Evolutionary conservation across 306 rosid species (phyloP).

Genomic region (Rubus idaeus): DNA sequence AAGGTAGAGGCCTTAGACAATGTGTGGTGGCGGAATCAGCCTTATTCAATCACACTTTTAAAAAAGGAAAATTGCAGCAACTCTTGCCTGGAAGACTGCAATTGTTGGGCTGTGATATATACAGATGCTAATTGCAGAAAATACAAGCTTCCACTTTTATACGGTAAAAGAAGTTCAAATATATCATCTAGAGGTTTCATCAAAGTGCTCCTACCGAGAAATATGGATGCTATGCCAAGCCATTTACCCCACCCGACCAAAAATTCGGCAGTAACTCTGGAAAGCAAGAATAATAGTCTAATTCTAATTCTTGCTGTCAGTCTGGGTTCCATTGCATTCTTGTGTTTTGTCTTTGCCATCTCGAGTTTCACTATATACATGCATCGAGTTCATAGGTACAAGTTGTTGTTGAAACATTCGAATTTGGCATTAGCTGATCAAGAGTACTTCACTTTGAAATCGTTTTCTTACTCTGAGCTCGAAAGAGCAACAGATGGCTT

Average conservation of each 20-base stretch:
- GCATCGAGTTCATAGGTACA: background rate
- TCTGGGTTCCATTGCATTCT: slow-evolving; percentile 2
- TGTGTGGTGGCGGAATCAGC: background rate
- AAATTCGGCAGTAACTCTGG: background rate
- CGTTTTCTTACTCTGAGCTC: background rate
- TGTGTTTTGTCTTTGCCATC: background rate
- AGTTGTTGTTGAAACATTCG: background rate
- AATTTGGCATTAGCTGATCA: background rate
- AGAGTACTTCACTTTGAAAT: background rate
- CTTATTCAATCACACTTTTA: background rate
- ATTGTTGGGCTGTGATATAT: slow-evolving; percentile 15
- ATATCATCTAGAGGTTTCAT: background rate
- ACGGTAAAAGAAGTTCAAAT: background rate
- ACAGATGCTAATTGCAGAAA: background rate
- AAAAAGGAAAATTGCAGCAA: background rate
- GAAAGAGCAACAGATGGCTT: background rate
- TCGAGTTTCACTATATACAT: background rate
- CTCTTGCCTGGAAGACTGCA: slow-evolving; percentile 21
- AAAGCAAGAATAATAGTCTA: background rate
- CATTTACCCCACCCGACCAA: background rate
- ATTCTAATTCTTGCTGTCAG: background rate
- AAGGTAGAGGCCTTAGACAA: background rate
- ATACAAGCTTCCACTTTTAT: slow-evolving; percentile 16
- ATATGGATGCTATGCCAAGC: background rate
- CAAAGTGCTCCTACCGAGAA: background rate